Percentiles rank a stretch among this genome's conserved stretches.
Evolutionary conservation across 108 stramenopile species (phyloP).

Genomic region (Seminavis robusta): DNA sequence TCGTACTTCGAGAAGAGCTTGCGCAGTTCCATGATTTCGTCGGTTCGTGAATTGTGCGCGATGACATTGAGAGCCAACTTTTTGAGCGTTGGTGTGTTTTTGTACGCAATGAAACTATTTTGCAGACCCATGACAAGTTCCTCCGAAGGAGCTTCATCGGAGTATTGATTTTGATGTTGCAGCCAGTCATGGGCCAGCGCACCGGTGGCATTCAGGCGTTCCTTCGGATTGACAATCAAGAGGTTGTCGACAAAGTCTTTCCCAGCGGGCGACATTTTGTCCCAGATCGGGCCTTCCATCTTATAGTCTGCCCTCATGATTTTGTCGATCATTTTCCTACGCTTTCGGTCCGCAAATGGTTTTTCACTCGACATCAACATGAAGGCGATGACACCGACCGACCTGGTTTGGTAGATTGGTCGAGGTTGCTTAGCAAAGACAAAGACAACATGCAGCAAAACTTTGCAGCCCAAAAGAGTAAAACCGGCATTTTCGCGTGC

Average conservation of each 20-base stretch:
- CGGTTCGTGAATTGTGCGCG: constrained; percentile 52
- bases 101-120: constrained; percentile 1
- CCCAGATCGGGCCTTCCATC: constrained; percentile 54
- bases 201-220: constrained; percentile 41
- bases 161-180: constrained; percentile 18
- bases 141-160: constrained; percentile 1
- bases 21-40: constrained; percentile 72
- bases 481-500: too few relatives aligned
- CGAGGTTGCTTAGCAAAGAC: too few relatives aligned
- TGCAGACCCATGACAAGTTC: neutral
- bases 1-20: constrained; percentile 72
- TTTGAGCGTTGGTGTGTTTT: neutral
- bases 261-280: constrained; percentile 38
- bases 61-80: constrained; percentile 49
- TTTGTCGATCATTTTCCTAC: constrained; percentile 39
- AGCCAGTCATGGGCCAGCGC: constrained; percentile 57
- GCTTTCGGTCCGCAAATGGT: constrained; percentile 58
- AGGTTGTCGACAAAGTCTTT: constrained; percentile 58
- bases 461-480: too few relatives aligned
- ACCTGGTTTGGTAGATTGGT: too few relatives aligned
- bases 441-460: too few relatives aligned
- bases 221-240: constrained; percentile 57
- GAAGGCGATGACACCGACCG: constrained; percentile 64
- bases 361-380: constrained; percentile 51
- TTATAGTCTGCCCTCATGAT: constrained; percentile 64